These are phyloP conservation scores for Carex kokanica DNA, from an alignment of 176 grass and related monocot species.

Conservation along the genomic window DNA sequence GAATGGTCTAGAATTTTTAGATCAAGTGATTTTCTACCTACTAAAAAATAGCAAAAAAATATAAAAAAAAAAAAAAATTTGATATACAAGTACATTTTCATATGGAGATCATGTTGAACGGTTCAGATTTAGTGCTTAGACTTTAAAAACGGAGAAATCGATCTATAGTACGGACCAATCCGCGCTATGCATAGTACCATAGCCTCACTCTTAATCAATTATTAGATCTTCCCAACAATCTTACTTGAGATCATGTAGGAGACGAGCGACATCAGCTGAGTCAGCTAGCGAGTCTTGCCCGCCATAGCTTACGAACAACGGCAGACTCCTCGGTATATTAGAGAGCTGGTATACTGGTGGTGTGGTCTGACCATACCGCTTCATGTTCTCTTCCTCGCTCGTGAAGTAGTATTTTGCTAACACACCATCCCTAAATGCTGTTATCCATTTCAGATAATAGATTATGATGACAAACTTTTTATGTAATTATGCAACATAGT, in stretches of 20 bases:
- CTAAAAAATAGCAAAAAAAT: too few species aligned
- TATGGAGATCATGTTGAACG: too few species aligned
- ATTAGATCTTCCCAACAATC: not conserved
- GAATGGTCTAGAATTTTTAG: too few species aligned
- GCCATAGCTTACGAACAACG: slow-evolving; percentile 41
- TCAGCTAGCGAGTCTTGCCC: slow-evolving; percentile 32
- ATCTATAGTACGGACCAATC: too few species aligned
- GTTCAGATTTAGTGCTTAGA: too few species aligned
- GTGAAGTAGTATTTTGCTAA: slow-evolving; percentile 31
- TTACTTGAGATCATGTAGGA: slow-evolving; percentile 29
- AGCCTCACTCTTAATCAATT: too few species aligned
- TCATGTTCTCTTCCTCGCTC: slow-evolving; percentile 10
- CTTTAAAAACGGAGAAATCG: too few species aligned
- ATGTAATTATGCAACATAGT: not conserved
- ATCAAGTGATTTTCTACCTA: too few species aligned
- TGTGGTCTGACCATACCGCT: slow-evolving; percentile 4
- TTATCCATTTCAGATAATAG: not conserved
- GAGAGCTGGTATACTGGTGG: slow-evolving; percentile 34
- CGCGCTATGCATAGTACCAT: too few species aligned
- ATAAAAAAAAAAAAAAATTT: too few species aligned
- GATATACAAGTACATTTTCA: too few species aligned
- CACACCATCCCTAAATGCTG: slow-evolving; percentile 30
- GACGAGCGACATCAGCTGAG: slow-evolving; percentile 10
- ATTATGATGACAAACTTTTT: not conserved
- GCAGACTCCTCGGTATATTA: slow-evolving; percentile 29